Conservation (phyloP, 148 eudicot species). For the Silene conica region DNA sequence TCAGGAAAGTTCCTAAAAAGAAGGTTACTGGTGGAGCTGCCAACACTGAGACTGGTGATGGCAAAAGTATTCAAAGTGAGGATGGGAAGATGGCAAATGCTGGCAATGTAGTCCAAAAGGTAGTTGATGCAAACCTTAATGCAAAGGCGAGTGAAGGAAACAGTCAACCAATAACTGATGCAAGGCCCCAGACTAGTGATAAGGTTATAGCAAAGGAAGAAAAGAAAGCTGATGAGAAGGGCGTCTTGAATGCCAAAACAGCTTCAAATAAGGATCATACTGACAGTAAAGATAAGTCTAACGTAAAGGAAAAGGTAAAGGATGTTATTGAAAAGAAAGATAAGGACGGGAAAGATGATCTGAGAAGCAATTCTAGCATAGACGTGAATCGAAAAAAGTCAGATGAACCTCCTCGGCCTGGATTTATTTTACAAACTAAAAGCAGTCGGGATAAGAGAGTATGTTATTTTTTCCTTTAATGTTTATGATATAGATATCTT, state of each 20-base stretch:
- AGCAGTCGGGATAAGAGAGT: constrained; percentile 59
- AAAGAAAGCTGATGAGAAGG: constrained; percentile 34
- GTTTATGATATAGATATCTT: background rate
- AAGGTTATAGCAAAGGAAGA: constrained; percentile 35
- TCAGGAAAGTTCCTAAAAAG: constrained; percentile 66
- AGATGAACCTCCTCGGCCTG: constrained; percentile 88
- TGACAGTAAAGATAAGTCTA: constrained; percentile 39
- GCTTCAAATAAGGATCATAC: constrained; percentile 33
- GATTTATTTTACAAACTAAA: constrained; percentile 65
- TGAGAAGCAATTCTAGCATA: constrained; percentile 46
- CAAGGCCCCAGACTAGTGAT: constrained; percentile 20
- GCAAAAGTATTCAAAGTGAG: constrained; percentile 25
- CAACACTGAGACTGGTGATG: constrained; percentile 33
- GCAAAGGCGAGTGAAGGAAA: constrained; percentile 22
- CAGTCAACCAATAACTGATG: constrained; percentile 25
- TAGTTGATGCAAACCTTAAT: constrained; percentile 19
- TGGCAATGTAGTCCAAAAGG: constrained; percentile 28
- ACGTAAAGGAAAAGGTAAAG: constrained; percentile 41
- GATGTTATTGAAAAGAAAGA: constrained; percentile 57
- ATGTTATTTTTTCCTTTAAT: constrained; percentile 20
- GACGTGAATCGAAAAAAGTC: constrained; percentile 54
- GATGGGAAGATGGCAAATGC: constrained; percentile 26
- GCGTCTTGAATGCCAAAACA: constrained; percentile 31
- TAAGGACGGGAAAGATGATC: constrained; percentile 50
- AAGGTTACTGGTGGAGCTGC: constrained; percentile 38